Conservation (phyloP, 345 rosid species). For the Corchorus capsularis region DNA sequence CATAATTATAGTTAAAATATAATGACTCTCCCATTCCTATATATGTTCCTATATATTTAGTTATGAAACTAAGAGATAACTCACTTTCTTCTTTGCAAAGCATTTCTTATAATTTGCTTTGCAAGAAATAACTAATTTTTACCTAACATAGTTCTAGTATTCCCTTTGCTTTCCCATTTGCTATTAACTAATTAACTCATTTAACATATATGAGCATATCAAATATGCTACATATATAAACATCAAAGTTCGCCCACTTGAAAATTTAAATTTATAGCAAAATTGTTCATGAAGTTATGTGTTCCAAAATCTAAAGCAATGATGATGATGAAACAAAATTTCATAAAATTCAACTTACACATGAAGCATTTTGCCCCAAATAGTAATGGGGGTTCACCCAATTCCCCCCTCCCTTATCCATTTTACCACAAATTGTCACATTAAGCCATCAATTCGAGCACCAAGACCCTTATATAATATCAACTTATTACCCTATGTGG, state of each 20-base stretch:
- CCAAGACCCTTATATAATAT: too few species aligned
- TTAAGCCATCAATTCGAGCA: background rate
- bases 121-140: conserved; percentile 8
- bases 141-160: background rate
- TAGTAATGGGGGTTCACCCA: too few species aligned
- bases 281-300: background rate
- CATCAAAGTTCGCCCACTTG: background rate
- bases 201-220: too few species aligned
- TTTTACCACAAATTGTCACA: background rate
- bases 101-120: background rate
- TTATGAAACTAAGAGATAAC: background rate
- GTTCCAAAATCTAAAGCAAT: background rate
- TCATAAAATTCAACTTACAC: background rate
- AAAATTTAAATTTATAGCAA: background rate
- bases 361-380: background rate
- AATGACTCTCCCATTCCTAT: too few species aligned
- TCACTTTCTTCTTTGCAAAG: background rate
- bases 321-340: background rate
- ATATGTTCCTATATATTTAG: background rate
- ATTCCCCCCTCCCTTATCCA: background rate
- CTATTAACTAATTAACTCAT: too few species aligned
- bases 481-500: too few species aligned
- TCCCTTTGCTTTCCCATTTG: background rate
- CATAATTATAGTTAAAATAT: too few species aligned
- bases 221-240: too few species aligned